Percentiles rank a stretch among this genome's conserved stretches.
Conservation (phyloP, 1,284 basidiomycete genomes). For the Xerocomus nothofagi region DNA sequence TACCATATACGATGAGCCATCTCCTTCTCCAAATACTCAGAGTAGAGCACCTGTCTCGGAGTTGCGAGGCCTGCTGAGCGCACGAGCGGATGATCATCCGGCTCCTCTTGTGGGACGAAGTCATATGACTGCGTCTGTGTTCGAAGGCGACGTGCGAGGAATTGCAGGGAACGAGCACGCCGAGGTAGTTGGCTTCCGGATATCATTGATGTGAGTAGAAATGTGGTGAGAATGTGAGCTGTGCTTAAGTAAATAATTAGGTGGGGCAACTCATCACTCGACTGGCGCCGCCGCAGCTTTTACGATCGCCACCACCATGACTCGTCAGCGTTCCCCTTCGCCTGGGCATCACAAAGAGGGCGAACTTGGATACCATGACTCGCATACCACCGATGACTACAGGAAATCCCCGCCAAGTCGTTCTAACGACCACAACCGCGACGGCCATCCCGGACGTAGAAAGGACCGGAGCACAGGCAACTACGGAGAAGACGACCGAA, state of each 20-base stretch:
- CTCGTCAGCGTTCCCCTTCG: conserved; percentile 44
- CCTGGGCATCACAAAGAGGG: conserved; percentile 41
- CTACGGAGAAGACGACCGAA: conserved; percentile 42
- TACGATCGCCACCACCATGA: conserved; percentile 30
- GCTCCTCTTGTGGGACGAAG: conserved; percentile 35
- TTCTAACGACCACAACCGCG: conserved; percentile 42
- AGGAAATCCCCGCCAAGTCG: conserved; percentile 41
- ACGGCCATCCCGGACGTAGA: conserved; percentile 41
- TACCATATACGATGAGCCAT: conserved; percentile 9
- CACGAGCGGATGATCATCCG: conserved; percentile 27
- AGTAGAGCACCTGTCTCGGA: conserved; percentile 59
- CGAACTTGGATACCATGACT: conserved; percentile 33
- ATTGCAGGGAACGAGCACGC: conserved; percentile 22
- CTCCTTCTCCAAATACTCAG: not conserved
- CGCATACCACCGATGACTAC: conserved; percentile 30
- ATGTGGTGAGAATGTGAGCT: conserved; percentile 1
- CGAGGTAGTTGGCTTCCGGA: conserved; percentile 18
- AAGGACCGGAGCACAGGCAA: conserved; percentile 47
- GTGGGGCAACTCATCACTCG: not conserved
- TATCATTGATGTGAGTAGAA: conserved; percentile 16
- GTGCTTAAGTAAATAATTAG: conserved; percentile 12
- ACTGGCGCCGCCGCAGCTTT: not conserved
- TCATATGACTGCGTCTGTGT: conserved; percentile 47
- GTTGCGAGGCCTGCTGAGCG: conserved; percentile 55
- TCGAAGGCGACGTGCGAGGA: conserved; percentile 35